Percentiles rank a stretch among this genome's conserved stretches.
phyloP scores from a whole-genome alignment of 2,329 filamentous ascomycete species.

The Aspergillus japonicus region DNA sequence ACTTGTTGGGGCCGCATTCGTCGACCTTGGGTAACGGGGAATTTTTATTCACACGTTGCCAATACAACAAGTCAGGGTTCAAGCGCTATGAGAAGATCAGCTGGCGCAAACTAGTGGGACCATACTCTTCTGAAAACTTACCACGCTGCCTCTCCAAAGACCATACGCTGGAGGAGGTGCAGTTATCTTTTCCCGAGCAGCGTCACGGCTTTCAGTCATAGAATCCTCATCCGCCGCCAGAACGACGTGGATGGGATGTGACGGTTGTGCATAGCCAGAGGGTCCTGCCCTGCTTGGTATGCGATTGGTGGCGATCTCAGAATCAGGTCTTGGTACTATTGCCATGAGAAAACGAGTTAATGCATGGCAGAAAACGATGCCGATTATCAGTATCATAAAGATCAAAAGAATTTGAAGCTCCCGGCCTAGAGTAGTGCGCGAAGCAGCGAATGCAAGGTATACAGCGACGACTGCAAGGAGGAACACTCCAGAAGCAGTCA shows the following conservation, averaged over 20 bases:
- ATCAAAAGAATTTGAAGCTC: constrained; percentile 80
- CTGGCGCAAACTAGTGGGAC: constrained; percentile 3
- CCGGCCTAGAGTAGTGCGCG: constrained; percentile 60
- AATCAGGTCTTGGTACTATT: constrained; percentile 47
- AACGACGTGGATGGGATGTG: constrained; percentile 72
- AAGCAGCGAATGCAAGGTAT: constrained; percentile 71
- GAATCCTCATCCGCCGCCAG: constrained; percentile 73
- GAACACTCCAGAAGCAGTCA: constrained; percentile 65
- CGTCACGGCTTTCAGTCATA: constrained; percentile 43
- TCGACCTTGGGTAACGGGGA: neutral
- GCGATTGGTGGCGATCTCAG: constrained; percentile 33
- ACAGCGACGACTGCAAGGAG: constrained; percentile 59
- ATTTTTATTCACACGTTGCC: constrained; percentile 62
- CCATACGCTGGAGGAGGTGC: constrained; percentile 79
- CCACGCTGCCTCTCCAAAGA: constrained; percentile 77
- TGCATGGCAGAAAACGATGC: constrained; percentile 78
- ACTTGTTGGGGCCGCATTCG: constrained; percentile 15
- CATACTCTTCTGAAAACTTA: constrained; percentile 48
- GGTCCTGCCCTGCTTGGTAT: constrained; percentile 54
- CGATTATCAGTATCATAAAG: constrained; percentile 69
- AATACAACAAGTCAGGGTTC: constrained; percentile 77
- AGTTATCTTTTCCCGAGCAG: constrained; percentile 53
- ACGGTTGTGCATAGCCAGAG: constrained; percentile 68
- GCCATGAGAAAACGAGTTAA: constrained; percentile 72
- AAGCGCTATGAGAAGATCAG: constrained; percentile 55